phyloP scores from a whole-genome alignment of 495 filamentous ascomycete genomes.

The Neurospora tetrasperma region DNA sequence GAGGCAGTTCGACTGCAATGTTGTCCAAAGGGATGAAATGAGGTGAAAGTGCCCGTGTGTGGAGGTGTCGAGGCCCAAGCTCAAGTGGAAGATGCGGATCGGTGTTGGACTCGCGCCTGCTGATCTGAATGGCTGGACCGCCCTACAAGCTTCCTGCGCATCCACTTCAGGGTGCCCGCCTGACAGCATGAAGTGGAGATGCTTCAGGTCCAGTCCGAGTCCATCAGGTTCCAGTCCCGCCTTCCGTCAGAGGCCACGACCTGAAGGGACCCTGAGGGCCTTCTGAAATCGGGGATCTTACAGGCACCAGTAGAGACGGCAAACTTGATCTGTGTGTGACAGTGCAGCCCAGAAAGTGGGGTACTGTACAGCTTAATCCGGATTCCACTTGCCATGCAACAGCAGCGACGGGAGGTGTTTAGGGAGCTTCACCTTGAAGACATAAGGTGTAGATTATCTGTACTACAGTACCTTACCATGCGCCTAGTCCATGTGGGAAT shows the following conservation, averaged over 20 bases:
- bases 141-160: background rate
- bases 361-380: background rate
- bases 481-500: background rate
- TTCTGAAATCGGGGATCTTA: background rate
- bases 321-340: background rate
- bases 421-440: background rate
- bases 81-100: background rate
- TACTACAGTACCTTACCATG: background rate
- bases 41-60: background rate
- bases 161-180: background rate
- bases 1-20: background rate
- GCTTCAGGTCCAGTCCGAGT: background rate
- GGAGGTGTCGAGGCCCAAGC: background rate
- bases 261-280: background rate
- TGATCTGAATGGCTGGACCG: background rate
- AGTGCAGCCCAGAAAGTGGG: background rate
- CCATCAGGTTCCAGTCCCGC: background rate
- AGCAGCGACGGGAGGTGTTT: background rate
- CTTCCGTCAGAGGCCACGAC: background rate
- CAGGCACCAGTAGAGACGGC: background rate
- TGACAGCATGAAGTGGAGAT: background rate
- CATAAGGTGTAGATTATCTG: background rate
- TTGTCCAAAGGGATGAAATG: background rate
- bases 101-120: background rate
- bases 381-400: background rate